Conservation (phyloP, 2,329 filamentous ascomycete genomes). For the Elsinoe arachidis region DNA sequence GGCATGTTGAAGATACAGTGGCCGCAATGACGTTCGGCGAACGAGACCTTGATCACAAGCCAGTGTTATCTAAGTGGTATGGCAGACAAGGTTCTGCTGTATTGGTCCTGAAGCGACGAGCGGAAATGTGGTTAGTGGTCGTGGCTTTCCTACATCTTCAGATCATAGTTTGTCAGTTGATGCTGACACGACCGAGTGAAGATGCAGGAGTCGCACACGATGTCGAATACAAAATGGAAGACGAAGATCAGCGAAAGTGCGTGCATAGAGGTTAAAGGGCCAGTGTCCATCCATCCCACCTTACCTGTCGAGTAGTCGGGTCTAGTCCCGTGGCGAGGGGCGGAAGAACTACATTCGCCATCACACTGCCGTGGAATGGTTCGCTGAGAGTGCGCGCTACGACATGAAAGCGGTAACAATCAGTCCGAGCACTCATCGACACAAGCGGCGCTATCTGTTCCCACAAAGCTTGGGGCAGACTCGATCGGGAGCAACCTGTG, state of each 20-base stretch:
- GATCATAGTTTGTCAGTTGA: no score
- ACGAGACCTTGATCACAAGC: no score
- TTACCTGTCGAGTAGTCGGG: conserved; percentile 6
- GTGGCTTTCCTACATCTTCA: no score
- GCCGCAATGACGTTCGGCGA: no score
- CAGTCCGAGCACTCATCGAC: background rate
- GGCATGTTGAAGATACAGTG: conserved; percentile 20
- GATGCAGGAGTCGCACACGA: background rate
- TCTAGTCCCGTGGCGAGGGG: background rate
- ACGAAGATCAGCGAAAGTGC: conserved; percentile 1
- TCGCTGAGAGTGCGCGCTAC: background rate
- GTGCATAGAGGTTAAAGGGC: conserved; percentile 7
- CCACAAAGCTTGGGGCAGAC: conserved; percentile 5
- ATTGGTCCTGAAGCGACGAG: no score
- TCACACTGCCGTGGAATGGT: conserved; percentile 8
- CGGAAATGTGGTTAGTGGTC: no score
- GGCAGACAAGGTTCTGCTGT: no score
- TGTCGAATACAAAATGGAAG: background rate
- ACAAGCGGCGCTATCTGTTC: background rate
- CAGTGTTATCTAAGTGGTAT: no score
- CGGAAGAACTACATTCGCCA: conserved; percentile 4
- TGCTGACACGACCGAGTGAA: background rate
- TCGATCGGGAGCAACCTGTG: conserved; percentile 8
- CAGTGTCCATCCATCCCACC: background rate
- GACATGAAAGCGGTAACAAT: background rate